A percentile compares a stretch with the other conserved stretches of the same genome.
Conservation (phyloP, 192 early-diverging fungal species). For the Coemansia aciculifera region DNA sequence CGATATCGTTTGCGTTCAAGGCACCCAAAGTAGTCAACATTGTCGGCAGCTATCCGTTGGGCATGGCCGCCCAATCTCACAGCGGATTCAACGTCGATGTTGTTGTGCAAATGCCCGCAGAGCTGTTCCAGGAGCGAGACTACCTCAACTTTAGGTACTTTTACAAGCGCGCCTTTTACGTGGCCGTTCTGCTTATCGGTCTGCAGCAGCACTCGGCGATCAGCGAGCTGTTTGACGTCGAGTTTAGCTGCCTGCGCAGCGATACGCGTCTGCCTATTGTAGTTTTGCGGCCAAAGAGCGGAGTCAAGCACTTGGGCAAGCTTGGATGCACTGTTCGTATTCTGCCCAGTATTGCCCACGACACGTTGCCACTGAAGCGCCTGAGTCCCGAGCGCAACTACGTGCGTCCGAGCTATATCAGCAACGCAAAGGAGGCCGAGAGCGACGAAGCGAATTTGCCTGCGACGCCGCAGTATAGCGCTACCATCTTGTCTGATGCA, state of each 20-base stretch:
- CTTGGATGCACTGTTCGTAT: slow-evolving; percentile 64
- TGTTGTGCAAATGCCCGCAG: slow-evolving; percentile 84
- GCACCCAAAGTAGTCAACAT: slow-evolving; percentile 75
- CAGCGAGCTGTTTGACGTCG: slow-evolving; percentile 56
- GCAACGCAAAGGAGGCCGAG: slow-evolving; percentile 3
- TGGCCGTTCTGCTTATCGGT: slow-evolving; percentile 61
- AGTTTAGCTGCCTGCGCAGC: slow-evolving; percentile 58
- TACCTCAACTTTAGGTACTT: slow-evolving; percentile 92
- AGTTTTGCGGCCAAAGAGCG: slow-evolving; percentile 53
- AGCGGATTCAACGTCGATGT: slow-evolving; percentile 82
- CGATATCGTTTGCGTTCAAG: slow-evolving; percentile 78
- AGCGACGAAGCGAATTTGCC: slow-evolving; percentile 17
- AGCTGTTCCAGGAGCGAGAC: slow-evolving; percentile 89
- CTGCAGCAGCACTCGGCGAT: slow-evolving; percentile 50
- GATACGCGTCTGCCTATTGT: slow-evolving; percentile 69
- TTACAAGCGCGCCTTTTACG: slow-evolving; percentile 92
- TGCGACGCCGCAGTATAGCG: slow-evolving; percentile 90
- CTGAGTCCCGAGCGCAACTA: slow-evolving; percentile 81
- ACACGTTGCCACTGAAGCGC: slow-evolving; percentile 66
- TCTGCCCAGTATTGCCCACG: slow-evolving; percentile 68
- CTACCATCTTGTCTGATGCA: slow-evolving; percentile 76
- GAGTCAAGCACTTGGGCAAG: slow-evolving; percentile 18
- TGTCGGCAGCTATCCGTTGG: slow-evolving; percentile 86
- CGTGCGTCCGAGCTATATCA: slow-evolving; percentile 63
- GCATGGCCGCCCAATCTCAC: slow-evolving; percentile 63